phyloP scores from a whole-genome alignment of 257 asterid genomes.

The Avicennia marina region DNA sequence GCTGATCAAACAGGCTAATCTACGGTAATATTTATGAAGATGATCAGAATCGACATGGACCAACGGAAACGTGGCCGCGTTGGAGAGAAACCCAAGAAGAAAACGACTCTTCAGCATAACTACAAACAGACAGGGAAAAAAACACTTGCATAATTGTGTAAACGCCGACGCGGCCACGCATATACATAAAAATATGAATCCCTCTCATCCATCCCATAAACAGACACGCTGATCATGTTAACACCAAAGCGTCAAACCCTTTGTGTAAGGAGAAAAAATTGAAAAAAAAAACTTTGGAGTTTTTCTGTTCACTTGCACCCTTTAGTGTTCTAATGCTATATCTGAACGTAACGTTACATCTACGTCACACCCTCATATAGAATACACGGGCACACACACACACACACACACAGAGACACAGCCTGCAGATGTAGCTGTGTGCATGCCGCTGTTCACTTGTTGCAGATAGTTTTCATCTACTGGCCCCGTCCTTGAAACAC shows the following conservation, averaged over 20 bases:
- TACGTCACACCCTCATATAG: neutral
- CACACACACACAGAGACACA: neutral
- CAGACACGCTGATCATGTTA: too few species aligned
- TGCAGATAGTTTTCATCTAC: conserved; percentile 12
- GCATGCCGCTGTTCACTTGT: neutral
- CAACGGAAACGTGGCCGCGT: conserved; percentile 5
- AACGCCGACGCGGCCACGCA: too few species aligned
- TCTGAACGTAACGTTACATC: neutral
- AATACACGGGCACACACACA: neutral
- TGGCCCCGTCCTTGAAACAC: conserved; percentile 14
- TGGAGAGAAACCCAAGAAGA: conserved; percentile 1
- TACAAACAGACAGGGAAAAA: too few species aligned
- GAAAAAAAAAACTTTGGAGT: neutral
- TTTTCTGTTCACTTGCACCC: neutral
- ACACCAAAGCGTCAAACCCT: too few species aligned
- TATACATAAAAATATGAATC: too few species aligned
- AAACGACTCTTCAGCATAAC: neutral
- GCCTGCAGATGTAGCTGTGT: neutral
- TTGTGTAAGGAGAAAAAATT: too few species aligned
- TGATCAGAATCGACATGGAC: too few species aligned
- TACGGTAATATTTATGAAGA: conserved; percentile 1
- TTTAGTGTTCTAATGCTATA: neutral
- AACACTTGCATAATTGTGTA: too few species aligned
- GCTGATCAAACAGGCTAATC: too few species aligned
- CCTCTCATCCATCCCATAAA: too few species aligned